Base-by-base conservation (phyloP, 2,329 filamentous ascomycete genomes). In the Exophiala sideris region DNA sequence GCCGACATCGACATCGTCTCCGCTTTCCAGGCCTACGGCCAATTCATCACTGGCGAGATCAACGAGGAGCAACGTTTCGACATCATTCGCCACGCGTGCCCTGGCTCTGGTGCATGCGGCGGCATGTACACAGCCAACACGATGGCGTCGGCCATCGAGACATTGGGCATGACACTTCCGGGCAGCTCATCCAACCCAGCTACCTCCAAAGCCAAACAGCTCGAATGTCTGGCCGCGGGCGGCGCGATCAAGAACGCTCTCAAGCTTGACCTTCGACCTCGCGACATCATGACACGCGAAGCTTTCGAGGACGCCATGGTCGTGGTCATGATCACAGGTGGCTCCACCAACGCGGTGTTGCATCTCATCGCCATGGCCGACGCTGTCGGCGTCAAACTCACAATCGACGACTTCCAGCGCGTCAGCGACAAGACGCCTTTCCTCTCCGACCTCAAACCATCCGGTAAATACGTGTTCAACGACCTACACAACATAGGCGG, bases 11-110 rank as follows among this genome's bases (percentile, higher is more conserved):
- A 99, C 70, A 95, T 99, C 49, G 88, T 99, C 56, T 96, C 91
- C 46, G 94, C 94, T 40, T 99, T 99, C 83, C 94, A 99, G 76
- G 88, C 92, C 4, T 97, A 97, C 68, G 94, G 94, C 21, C 89
- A 96, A 71, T 97, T 91, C 76, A 86, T 99, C 65, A 83, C 88
- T 10, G 92, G 92, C 40, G 84, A 96, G 67, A 96, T 97, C 72
- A 87, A 80, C 61, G 94, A 99, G 74, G 86, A 94, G 67, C 80
- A 92, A 74, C 86, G 94, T 48, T 95, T 91, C 71, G 94, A 97
- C 73, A 92, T 97, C 67, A 96, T 96, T 71, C 84, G 91, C 58
- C 79, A 97, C 68, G 91, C 94, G 40, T 96, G 91, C 71, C 89
- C 89, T 20, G 89, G 89, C 35, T 79, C 84, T 64, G 89, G 89